A percentile compares a stretch with the other conserved stretches of the same genome.
These are phyloP conservation scores for Sporothrix euskadiensis DNA, from an alignment of 2,329 filamentous ascomycete species.

Conservation along the genomic window DNA sequence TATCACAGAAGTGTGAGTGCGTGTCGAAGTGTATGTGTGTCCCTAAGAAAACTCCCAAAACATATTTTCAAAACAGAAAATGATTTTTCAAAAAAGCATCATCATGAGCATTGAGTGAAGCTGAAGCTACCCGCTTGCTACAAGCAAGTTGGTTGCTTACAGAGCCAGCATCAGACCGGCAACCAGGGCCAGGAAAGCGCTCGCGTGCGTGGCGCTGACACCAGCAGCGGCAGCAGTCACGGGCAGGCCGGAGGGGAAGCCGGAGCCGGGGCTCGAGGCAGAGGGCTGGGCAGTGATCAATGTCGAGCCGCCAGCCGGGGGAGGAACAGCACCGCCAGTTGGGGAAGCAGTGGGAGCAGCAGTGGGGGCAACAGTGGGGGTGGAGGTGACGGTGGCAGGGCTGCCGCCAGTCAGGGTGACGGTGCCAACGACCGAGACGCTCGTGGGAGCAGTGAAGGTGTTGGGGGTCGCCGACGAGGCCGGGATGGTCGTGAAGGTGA, in stretches of 20 bases:
- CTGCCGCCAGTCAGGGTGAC: slow-evolving; percentile 25
- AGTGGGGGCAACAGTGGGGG: not conserved
- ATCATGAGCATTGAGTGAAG: not conserved
- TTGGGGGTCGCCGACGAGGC: slow-evolving; percentile 31
- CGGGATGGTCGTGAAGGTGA: slow-evolving; percentile 33
- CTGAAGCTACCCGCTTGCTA: no score
- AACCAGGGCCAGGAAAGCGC: slow-evolving; percentile 20
- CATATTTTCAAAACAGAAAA: slow-evolving; percentile 6
- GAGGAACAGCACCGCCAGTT: not conserved
- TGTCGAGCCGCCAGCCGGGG: not conserved
- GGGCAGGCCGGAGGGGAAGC: slow-evolving; percentile 1
- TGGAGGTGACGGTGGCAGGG: slow-evolving; percentile 10
- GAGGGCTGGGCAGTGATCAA: not conserved
- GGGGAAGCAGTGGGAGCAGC: not conserved
- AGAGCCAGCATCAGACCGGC: slow-evolving; percentile 27
- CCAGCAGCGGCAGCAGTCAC: slow-evolving; percentile 30
- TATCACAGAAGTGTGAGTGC: not conserved
- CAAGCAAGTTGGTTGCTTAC: slow-evolving; percentile 13
- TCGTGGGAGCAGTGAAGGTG: slow-evolving; percentile 34
- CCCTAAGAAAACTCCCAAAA: slow-evolving; percentile 5
- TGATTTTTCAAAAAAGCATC: slow-evolving; percentile 18
- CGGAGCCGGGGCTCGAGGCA: not conserved
- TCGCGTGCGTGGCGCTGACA: slow-evolving; percentile 6
- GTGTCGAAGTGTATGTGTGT: slow-evolving; percentile 4
- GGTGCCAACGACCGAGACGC: slow-evolving; percentile 31